A percentile compares a stretch with the other conserved stretches of the same genome.
phyloP scores from a whole-genome alignment of 768 basidiomycete genomes.

The Pleurotus citrinopileatus region DNA sequence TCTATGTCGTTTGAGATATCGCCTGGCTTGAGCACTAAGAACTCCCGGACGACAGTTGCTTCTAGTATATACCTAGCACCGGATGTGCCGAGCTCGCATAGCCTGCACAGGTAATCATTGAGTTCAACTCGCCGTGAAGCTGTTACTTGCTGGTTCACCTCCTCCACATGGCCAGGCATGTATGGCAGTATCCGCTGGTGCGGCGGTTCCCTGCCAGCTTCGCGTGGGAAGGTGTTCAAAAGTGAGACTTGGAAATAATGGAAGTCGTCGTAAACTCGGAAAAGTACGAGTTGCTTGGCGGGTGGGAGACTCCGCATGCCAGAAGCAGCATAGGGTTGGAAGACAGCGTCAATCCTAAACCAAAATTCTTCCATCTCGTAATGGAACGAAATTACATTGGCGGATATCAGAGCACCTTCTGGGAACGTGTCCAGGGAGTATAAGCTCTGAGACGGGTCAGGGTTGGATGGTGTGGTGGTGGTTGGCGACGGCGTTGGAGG shows the following conservation, averaged over 20 bases:
- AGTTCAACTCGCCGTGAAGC: constrained; percentile 78
- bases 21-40: constrained; percentile 83
- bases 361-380: constrained; percentile 95
- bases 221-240: constrained; percentile 82
- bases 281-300: constrained; percentile 80
- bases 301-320: constrained; percentile 56
- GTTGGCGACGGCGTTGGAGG: constrained; percentile 23
- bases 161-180: constrained; percentile 92
- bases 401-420: constrained; percentile 81
- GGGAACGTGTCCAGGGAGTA: constrained; percentile 51
- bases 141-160: constrained; percentile 83
- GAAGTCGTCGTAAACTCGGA: constrained; percentile 96
- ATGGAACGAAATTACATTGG: constrained; percentile 95
- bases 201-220: constrained; percentile 77
- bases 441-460: constrained; percentile 12
- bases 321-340: constrained; percentile 73
- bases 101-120: constrained; percentile 80
- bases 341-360: constrained; percentile 92
- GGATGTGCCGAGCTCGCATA: constrained; percentile 66
- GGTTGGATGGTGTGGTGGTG: constrained; percentile 18
- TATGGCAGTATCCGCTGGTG: constrained; percentile 82
- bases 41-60: constrained; percentile 74
- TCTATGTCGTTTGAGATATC: constrained; percentile 73
- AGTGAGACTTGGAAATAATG: constrained; percentile 95
- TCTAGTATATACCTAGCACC: constrained; percentile 81